A percentile compares a stretch with the other conserved stretches of the same genome.
Evolutionary conservation across 2,329 filamentous ascomycete species (phyloP).

Genomic region (Scytalidium lignicola): DNA sequence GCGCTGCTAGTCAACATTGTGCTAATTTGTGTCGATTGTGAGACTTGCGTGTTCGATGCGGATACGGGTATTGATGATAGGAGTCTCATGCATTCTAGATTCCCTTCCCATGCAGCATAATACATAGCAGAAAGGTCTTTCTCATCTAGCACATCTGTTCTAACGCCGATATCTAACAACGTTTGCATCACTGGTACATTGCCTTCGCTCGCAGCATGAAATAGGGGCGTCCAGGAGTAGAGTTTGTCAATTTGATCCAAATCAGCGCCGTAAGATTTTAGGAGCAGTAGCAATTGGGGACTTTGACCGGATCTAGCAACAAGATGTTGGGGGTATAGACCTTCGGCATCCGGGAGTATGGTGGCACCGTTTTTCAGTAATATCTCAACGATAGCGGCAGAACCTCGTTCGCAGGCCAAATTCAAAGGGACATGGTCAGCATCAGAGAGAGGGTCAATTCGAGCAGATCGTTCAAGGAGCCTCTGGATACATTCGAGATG

Average conservation of each 20-base stretch:
- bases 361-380: slow-evolving; percentile 74
- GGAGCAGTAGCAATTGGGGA: slow-evolving; percentile 70
- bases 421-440: slow-evolving; percentile 93
- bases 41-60: slow-evolving; percentile 3
- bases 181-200: slow-evolving; percentile 83
- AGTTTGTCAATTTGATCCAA: slow-evolving; percentile 91
- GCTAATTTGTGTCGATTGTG: slow-evolving; percentile 28
- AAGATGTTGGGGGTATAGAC: slow-evolving; percentile 92
- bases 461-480: slow-evolving; percentile 71
- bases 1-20: slow-evolving; percentile 24
- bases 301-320: slow-evolving; percentile 85
- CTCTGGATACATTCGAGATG: slow-evolving; percentile 75
- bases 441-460: slow-evolving; percentile 79
- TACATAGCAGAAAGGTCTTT: slow-evolving; percentile 94
- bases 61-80: slow-evolving; percentile 49
- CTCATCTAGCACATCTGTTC: slow-evolving; percentile 79
- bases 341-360: slow-evolving; percentile 92
- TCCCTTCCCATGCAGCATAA: slow-evolving; percentile 97
- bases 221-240: slow-evolving; percentile 94
- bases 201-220: slow-evolving; percentile 94
- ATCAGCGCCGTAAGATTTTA: slow-evolving; percentile 83
- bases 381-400: slow-evolving; percentile 75
- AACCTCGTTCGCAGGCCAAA: slow-evolving; percentile 89
- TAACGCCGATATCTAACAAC: slow-evolving; percentile 72
- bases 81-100: slow-evolving; percentile 88